Evolutionary conservation across 768 basidiomycete species (phyloP), one percentile per base, ranked within the genome.

Genomic region (Russula olivacea): DNA sequence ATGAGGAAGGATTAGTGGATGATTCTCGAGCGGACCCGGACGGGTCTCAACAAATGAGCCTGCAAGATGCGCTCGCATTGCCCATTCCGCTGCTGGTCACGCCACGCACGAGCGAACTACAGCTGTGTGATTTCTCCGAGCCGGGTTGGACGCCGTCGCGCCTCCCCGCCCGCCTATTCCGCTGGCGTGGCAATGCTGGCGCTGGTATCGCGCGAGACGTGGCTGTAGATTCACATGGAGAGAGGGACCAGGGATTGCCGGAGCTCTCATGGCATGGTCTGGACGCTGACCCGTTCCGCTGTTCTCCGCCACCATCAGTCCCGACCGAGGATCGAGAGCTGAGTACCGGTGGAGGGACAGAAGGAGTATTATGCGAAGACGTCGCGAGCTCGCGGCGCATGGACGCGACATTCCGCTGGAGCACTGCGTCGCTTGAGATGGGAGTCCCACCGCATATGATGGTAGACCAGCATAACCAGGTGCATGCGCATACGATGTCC

Each of bases 391-490:
- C 64, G 7, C 65, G 58, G 19, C 60, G 60, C 10, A 41, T 61
- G 12, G 61, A 63, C 21, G 41, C 48, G 41, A 63, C 65, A 19
- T 68, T 68, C 59, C 65, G 67, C 38, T 68, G 67, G 67, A 68
- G 67, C 48, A 63, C 41, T 25, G 61, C 55, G 9, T 65, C 64
- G 1, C 50, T 64, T 34, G 64, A 65, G 19, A 43, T 40, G 40
- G 63, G 41, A 21, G 19, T 11, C 23, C 15, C 30, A 3, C 30
- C 34, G 19, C 30, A 30, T 19, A 3, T 5, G 30, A 23, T 32
- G n/a, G 56, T 25, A 54, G 4, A 48, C 15, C 28, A 15, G 21
- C 15, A 58, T 3, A 30, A 36, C 17, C 34, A 36, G 4, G 51
- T 43, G 4, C 58, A 55, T 11, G 47, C 48, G 7, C 28, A 43